These are phyloP conservation scores for Penicillium maclennaniae DNA, from an alignment of 495 filamentous ascomycete genomes.

Conservation along the genomic window DNA sequence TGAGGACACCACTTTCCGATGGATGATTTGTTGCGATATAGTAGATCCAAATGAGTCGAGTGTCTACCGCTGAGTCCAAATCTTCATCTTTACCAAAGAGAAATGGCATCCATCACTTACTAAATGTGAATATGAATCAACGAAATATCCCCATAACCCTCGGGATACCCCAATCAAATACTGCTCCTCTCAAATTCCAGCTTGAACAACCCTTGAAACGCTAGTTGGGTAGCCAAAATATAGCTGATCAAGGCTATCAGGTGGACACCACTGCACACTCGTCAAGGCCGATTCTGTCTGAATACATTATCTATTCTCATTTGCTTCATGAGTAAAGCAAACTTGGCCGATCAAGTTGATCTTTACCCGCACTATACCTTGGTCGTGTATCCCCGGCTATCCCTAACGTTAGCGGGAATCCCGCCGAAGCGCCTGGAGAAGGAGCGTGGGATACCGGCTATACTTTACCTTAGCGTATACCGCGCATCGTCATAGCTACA, in stretches of 20 bases:
- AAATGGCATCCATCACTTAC: not conserved
- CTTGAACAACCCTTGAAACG: too few species aligned
- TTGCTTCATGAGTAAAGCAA: not conserved
- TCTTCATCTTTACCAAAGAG: constrained; percentile 1
- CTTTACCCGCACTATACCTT: constrained; percentile 1
- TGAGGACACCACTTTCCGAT: constrained; percentile 21
- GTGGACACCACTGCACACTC: not conserved
- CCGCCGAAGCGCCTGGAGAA: constrained; percentile 4
- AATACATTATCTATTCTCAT: not conserved
- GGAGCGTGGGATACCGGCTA: constrained; percentile 11
- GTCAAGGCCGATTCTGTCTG: too few species aligned
- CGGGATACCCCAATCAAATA: not conserved
- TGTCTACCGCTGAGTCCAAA: not conserved
- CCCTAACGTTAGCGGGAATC: constrained; percentile 21
- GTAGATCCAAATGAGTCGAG: not conserved
- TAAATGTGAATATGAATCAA: not conserved
- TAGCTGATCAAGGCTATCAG: not conserved
- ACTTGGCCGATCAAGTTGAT: not conserved
- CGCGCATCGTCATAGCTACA: not conserved
- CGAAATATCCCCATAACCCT: not conserved
- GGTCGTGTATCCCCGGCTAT: constrained; percentile 16
- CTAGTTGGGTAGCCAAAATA: not conserved
- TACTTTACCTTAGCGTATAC: constrained; percentile 25
- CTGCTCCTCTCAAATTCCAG: not conserved
- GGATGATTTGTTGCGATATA: constrained; percentile 4